These are phyloP conservation scores for Asterionellopsis glacialis DNA, from an alignment of 108 stramenopile species.

Conservation along the genomic window DNA sequence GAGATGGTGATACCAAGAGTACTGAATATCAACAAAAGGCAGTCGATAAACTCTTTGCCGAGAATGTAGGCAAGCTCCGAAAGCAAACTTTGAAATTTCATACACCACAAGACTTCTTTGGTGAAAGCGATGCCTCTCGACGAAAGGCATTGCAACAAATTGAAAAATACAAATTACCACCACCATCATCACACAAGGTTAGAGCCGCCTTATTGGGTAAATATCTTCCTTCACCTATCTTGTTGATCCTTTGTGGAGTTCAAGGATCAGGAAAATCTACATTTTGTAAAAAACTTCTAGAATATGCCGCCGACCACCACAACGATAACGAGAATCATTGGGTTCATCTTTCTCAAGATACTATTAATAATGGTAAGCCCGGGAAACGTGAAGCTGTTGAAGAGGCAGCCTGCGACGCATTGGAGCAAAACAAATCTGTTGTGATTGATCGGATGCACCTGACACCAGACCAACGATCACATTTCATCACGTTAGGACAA, in stretches of 20 bases:
- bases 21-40: slow-evolving; percentile 41
- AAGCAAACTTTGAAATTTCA: slow-evolving; percentile 41
- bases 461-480: slow-evolving; percentile 43
- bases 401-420: slow-evolving; percentile 25
- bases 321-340: slow-evolving; percentile 16
- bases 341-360: slow-evolving; percentile 75
- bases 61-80: slow-evolving; percentile 36
- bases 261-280: slow-evolving; percentile 79
- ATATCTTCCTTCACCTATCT: slow-evolving; percentile 40
- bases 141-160: slow-evolving; percentile 16
- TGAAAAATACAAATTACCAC: slow-evolving; percentile 4
- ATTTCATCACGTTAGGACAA: slow-evolving; percentile 44
- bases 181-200: slow-evolving; percentile 27
- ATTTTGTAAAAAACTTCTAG: slow-evolving; percentile 43
- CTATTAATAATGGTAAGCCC: slow-evolving; percentile 70
- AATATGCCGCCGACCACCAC: neutral
- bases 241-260: slow-evolving; percentile 59
- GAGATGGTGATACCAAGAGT: slow-evolving; percentile 6
- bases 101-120: slow-evolving; percentile 63
- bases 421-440: slow-evolving; percentile 43
- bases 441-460: slow-evolving; percentile 85
- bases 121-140: slow-evolving; percentile 41
- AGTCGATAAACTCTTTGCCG: slow-evolving; percentile 66
- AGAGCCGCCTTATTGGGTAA: slow-evolving; percentile 60
- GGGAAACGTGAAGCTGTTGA: slow-evolving; percentile 72